Base-by-base conservation (phyloP, 2,329 filamentous ascomycete genomes). In the Fusarium siculi region DNA sequence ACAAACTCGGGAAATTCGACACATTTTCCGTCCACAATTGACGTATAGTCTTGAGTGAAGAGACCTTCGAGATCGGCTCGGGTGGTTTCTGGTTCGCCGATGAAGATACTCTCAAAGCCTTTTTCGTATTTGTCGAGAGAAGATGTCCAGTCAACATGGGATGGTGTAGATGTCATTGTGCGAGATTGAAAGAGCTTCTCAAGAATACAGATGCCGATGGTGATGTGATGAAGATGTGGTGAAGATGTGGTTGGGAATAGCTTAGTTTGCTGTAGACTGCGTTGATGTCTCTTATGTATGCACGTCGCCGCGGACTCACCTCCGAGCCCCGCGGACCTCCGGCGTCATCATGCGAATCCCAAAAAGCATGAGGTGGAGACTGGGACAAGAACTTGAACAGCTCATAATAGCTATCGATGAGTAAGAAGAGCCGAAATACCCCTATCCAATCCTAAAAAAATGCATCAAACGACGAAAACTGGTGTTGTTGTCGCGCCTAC, bases 391-490 rank as follows among this genome's bases (percentile, higher is more conserved):
- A 8, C 0, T 3, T 16, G 3, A n/a, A 30, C 1, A 16, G 44
- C 25, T 16, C 19, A 3, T 5, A 4, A 28, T 21, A 7, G 32
- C 4, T 15, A 15, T 4, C 1, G 15, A 21, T 28, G 0, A 15
- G 4, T 4, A 7, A 15, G 0, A 0, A 5, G 0, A 46, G 0
- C 9, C 23, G 0, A 9, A 4, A 10, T 0, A 6, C 7, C 9
- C 2, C 5, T 21, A 12, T 46, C 7, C 2, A 5, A 9, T 23
- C 1, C 2, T 7, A 2, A 12, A 7, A 7, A 5, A 34, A 2
- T 4, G 2, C 46, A 7, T 28, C 15, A 18, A 49, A 18, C 1
- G 3, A 7, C 15, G 32, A 4, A 34, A 50, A 4, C 28, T 2
- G 2, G n/a, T 34, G 21, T 4, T 23, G 21, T 23, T 34, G 2